Conservation (phyloP, 2,329 filamentous ascomycete species). For the Paecilomyces dactylethromorphus region DNA sequence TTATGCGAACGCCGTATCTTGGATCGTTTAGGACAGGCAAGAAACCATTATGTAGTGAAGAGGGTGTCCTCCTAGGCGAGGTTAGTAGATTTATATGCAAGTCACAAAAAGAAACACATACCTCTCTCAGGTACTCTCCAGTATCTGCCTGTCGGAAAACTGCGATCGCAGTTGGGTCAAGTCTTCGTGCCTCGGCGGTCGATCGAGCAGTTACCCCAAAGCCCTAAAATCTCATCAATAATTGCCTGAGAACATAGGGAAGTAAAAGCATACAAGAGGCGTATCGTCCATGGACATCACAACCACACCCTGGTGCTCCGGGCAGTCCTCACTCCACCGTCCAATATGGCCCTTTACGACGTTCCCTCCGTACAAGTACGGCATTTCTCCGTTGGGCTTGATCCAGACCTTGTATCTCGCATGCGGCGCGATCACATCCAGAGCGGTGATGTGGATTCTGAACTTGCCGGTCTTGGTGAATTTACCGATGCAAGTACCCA, state of each 20-base stretch:
- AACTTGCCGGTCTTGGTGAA: slow-evolving; percentile 98
- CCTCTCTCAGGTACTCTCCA: slow-evolving; percentile 87
- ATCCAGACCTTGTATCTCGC: slow-evolving; percentile 97
- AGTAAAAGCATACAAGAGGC: slow-evolving; percentile 47
- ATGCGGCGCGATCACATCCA: slow-evolving; percentile 83
- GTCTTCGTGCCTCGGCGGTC: slow-evolving; percentile 70
- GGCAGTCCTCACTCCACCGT: slow-evolving; percentile 82
- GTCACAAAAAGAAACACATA: slow-evolving; percentile 13
- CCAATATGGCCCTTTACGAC: slow-evolving; percentile 77
- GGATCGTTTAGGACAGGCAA: neutral
- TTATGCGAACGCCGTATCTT: slow-evolving; percentile 2
- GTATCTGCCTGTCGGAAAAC: slow-evolving; percentile 90
- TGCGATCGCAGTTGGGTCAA: slow-evolving; percentile 86
- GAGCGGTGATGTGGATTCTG: slow-evolving; percentile 78
- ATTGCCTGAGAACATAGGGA: neutral
- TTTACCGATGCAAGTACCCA: slow-evolving; percentile 89
- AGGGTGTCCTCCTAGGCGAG: slow-evolving; percentile 50
- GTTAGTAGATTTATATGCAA: slow-evolving; percentile 3
- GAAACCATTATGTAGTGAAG: slow-evolving; percentile 47
- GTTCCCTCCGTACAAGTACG: slow-evolving; percentile 91
- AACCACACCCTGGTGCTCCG: slow-evolving; percentile 86
- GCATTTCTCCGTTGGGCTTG: slow-evolving; percentile 94
- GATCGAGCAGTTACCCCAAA: slow-evolving; percentile 89
- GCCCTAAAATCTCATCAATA: slow-evolving; percentile 47
- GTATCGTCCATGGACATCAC: slow-evolving; percentile 90